phyloP scores from a whole-genome alignment of 805 yeast genomes.

The Hanseniaspora jakobsenii region DNA sequence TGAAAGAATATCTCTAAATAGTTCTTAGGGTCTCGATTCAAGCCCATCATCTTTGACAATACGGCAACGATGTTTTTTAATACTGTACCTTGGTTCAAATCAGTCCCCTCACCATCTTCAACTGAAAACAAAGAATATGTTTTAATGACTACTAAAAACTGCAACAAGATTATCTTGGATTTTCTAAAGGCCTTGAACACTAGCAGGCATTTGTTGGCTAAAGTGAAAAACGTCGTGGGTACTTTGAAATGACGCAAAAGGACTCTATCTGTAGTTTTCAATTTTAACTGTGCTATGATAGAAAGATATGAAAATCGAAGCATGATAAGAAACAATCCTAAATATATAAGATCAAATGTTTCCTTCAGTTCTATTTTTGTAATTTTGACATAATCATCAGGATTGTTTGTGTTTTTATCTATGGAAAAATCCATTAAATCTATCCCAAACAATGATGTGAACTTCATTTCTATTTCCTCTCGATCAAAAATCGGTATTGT shows the following conservation, averaged over 20 bases:
- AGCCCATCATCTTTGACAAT: constrained; percentile 12
- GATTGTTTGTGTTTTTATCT: background rate
- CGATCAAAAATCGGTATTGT: constrained; percentile 13
- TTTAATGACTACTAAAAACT: constrained; percentile 9
- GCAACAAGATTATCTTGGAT: constrained; percentile 13
- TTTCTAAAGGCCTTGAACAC: constrained; percentile 14
- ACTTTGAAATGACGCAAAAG: constrained; percentile 7
- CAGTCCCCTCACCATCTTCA: constrained; percentile 16
- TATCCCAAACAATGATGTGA: constrained; percentile 1
- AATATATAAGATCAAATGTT: constrained; percentile 14
- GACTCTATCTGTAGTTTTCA: constrained; percentile 6
- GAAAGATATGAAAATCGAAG: constrained; percentile 12
- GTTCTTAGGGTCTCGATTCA: constrained; percentile 14
- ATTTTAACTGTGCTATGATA: constrained; percentile 13
- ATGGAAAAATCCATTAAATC: constrained; percentile 3
- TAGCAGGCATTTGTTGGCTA: constrained; percentile 8
- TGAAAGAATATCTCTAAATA: constrained; percentile 5
- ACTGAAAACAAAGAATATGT: constrained; percentile 14
- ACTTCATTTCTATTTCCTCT: background rate
- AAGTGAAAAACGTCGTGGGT: constrained; percentile 1
- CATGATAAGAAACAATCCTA: constrained; percentile 14
- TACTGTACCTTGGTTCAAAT: constrained; percentile 8
- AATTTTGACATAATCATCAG: too few species aligned
- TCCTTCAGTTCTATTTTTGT: background rate
- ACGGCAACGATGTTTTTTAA: constrained; percentile 10